Evolutionary conservation across 805 yeast species (phyloP), one percentile per base, ranked within the genome.

Genomic region (Candida ulmi): DNA sequence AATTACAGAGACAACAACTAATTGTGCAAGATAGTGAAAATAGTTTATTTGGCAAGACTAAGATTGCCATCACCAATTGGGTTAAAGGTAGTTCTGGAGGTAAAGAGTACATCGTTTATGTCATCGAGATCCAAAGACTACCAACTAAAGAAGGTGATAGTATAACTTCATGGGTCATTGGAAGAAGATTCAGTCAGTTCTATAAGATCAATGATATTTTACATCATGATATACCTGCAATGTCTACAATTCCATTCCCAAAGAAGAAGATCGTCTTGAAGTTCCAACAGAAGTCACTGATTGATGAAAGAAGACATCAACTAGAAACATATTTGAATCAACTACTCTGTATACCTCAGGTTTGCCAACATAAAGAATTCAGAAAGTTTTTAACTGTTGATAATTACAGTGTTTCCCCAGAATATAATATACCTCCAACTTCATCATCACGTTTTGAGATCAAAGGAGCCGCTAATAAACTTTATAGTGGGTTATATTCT

Each of bases 131-230:
- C 4, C 80, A 78, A 38, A 81, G 79, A 55, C 63, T 52, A 9
- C 44, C 42, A 1, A 61, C 61, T 7, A 55, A 60, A 24, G 75
- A 74, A 3, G 69, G 65, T 3, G 56, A 63, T 8, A 69, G 71
- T 5, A 66, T 75, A 2, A 87, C 90, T 0, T 83, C 87, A 0
- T 91, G 97, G 97, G 78, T 86, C 38, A 84, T 88, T n/a, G 91
- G 95, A 0, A 65, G 96, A 48, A 67, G 98, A 41, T 90, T 80
- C 54, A 85, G 85, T 50, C 96, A 91, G 54, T 90, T 90, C 58
- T 79, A 71, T 60, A 75, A 72, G 45, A 65, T 90, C 26, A 79
- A 90, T 54, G 77, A 76, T 44, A 78, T 83, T 45, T 61, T 90
- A 48, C 75, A 70, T 41, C 57, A 59, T 3, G 65, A 61, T 33